phyloP scores from a whole-genome alignment of 2,329 filamentous ascomycete species.

The Harringtonia aguacate region DNA sequence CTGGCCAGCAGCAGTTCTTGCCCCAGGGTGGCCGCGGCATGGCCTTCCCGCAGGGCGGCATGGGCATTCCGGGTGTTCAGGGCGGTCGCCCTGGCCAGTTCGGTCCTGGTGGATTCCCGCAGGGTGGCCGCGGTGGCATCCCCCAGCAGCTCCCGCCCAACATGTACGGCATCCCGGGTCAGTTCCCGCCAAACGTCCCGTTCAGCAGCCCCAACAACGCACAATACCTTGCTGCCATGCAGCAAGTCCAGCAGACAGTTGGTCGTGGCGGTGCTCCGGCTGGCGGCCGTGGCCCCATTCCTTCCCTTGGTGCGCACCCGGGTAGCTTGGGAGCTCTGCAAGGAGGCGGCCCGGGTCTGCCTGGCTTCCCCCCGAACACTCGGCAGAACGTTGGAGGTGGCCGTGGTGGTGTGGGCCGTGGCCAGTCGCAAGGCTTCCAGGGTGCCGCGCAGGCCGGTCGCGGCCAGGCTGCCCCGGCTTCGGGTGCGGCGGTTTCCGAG shows the following conservation, averaged over 20 bases:
- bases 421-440: constrained; percentile 26
- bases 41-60: constrained; percentile 53
- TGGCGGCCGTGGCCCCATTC: constrained; percentile 63
- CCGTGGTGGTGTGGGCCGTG: constrained; percentile 27
- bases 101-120: constrained; percentile 64
- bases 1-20: constrained; percentile 67
- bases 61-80: constrained; percentile 61
- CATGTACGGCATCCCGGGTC: constrained; percentile 71
- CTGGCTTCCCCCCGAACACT: constrained; percentile 47
- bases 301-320: constrained; percentile 39
- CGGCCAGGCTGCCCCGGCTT: constrained; percentile 32
- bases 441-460: too few species aligned
- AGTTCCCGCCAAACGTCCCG: constrained; percentile 63
- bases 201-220: constrained; percentile 74
- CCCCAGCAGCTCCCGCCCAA: constrained; percentile 79
- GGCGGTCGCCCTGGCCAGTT: constrained; percentile 80
- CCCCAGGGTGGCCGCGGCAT: constrained; percentile 53
- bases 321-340: constrained; percentile 49
- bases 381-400: constrained; percentile 34
- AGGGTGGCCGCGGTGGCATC: constrained; percentile 77
- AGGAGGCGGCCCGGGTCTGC: constrained; percentile 33
- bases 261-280: constrained; percentile 51
- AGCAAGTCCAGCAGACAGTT: constrained; percentile 59
- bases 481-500: constrained; percentile 20
- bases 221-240: constrained; percentile 72